A percentile compares a stretch with the other conserved stretches of the same genome.
phyloP scores from a whole-genome alignment of 2,329 filamentous ascomycete genomes.

The Ophiostoma montium region DNA sequence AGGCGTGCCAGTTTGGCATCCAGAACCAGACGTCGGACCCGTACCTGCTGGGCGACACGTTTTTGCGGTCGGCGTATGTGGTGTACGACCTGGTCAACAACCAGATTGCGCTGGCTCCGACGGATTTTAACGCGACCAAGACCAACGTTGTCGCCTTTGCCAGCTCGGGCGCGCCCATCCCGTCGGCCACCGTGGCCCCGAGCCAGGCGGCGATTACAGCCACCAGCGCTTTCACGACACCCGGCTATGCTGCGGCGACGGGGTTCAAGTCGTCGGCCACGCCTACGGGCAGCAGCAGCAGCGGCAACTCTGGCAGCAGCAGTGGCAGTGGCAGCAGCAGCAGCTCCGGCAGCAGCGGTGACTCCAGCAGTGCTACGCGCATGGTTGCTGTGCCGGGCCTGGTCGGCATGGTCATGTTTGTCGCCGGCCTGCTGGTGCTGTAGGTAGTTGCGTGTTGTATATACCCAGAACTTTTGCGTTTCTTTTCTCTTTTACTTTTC shows the following conservation, averaged over 20 bases:
- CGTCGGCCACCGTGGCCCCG: slow-evolving; percentile 31
- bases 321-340: slow-evolving; percentile 1
- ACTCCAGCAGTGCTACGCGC: slow-evolving; percentile 3
- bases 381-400: background rate
- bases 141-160: slow-evolving; percentile 36
- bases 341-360: background rate
- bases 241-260: slow-evolving; percentile 22
- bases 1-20: slow-evolving; percentile 42
- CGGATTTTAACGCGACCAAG: slow-evolving; percentile 39
- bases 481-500: no score
- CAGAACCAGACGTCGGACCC: slow-evolving; percentile 30
- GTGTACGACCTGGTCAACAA: slow-evolving; percentile 47
- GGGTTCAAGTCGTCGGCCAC: slow-evolving; percentile 19
- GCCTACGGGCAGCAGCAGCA: background rate
- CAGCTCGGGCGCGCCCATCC: slow-evolving; percentile 34
- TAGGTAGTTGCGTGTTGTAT: background rate
- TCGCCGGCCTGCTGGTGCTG: slow-evolving; percentile 6
- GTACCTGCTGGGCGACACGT: slow-evolving; percentile 42
- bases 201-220: slow-evolving; percentile 23
- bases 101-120: slow-evolving; percentile 38
- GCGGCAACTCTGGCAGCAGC: background rate
- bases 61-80: slow-evolving; percentile 45
- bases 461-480: background rate
- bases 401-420: slow-evolving; percentile 7
- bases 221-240: slow-evolving; percentile 16